Evolutionary conservation across 1,284 basidiomycete species (phyloP).

Genomic region (Vanrija sp.): DNA sequence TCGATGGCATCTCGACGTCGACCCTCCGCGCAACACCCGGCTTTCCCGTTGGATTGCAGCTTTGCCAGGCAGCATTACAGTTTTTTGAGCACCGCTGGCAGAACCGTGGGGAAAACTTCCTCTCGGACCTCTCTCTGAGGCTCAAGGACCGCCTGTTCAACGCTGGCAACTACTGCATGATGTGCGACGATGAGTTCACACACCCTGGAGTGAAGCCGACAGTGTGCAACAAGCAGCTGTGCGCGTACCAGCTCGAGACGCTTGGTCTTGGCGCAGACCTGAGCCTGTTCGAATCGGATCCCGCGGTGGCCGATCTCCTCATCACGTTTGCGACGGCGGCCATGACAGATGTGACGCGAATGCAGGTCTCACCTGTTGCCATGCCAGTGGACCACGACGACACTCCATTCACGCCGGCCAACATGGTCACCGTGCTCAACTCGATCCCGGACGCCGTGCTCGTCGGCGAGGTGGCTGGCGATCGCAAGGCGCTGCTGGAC

Average conservation of each 20-base stretch:
- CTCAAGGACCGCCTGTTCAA: constrained; percentile 5
- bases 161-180: constrained; percentile 7
- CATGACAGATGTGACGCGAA: constrained; percentile 2
- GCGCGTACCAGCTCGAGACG: constrained; percentile 5
- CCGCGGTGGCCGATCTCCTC: constrained; percentile 9
- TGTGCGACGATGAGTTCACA: constrained; percentile 2
- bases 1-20: not conserved
- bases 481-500: not conserved
- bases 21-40: not conserved
- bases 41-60: constrained; percentile 7
- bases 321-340: constrained; percentile 1
- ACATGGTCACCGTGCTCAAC: not conserved
- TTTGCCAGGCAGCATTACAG: not conserved
- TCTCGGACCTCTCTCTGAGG: not conserved
- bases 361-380: not conserved
- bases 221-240: constrained; percentile 3
- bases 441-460: not conserved
- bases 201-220: constrained; percentile 13
- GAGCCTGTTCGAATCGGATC: constrained; percentile 2
- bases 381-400: not conserved
- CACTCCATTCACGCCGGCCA: not conserved
- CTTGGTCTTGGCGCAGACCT: constrained; percentile 7
- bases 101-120: constrained; percentile 1
- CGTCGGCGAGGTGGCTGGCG: not conserved
- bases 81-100: constrained; percentile 2